Base-by-base conservation (phyloP, 2,329 filamentous ascomycete genomes). In the Exserohilum turcica region DNA sequence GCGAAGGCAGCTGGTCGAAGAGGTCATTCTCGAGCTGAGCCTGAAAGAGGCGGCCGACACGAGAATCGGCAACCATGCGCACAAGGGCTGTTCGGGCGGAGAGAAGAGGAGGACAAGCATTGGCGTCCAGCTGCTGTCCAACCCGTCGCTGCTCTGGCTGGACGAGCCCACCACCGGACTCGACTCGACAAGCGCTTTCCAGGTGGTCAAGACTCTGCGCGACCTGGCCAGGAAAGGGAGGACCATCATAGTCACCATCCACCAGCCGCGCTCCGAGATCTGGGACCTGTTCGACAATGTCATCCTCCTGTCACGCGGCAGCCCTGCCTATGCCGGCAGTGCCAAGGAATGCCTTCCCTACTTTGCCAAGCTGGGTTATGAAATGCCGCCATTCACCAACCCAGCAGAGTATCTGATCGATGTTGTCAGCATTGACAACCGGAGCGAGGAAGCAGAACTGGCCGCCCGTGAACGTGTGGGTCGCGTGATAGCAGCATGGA, bases 121-220 rank as follows among this genome's bases (percentile, higher is more conserved):
- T 42, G 89, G 88, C 2, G 88, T 92, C 4, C 89, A 92, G 72
- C 79, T 92, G 50, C 77, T 92, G n/a, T 85, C 87, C 4, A 92
- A 92, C 66, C 89, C 90, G 1, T 90, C 87, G 5, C 82, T 92
- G 1, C 75, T 92, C 6, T 92, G 91, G 70, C 81, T 91, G 18
- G 90, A 93, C 64, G 90, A 92, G 64, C 89, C 89, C 0, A 92
- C 90, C 0, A 92, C 89, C 1, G 88, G 88, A 0, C 78, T 92
- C 6, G 89, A 92, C 74, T 88, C 89, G 0, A 90, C 88, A 1
- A 91, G 86, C 65, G 89, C 89, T 0, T 90, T 85, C 61, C 88
- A 91, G 60, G 81, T 92, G 0, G 80, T 92, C 0, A 79, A 85
- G 28, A 91, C 88, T 0, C 73, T 92, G 7, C 90, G 91, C 65